Base-by-base conservation (phyloP, 129 eudicot genomes). In the Pseudognaphalium luteoalbum region DNA sequence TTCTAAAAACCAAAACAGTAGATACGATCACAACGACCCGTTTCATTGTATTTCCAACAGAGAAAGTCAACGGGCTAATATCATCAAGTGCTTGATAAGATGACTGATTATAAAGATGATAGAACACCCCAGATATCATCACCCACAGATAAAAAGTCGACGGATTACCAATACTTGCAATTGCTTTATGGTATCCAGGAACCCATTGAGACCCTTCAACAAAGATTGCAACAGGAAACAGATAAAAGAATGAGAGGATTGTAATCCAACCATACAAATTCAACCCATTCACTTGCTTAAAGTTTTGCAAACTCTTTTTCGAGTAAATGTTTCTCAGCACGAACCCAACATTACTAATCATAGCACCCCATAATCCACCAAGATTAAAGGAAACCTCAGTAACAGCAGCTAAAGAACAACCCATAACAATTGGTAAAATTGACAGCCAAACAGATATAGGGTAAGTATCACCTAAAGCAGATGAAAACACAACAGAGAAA, bases 201-300 rank as follows among this genome's bases (percentile, higher is more conserved):
- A 91, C 76, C 98, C 98, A 94, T 51, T 94, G 97, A 73, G 97
- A 87, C 65, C 98, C 98, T 78, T 94, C 98, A 52, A 94, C 97
- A 29, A 78, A 91, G 7, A 91, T 70, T 14, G 98, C 98, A 68
- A 91, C 98, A 0, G 98, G 98, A 60, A 94, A 88, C 21, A 94
- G 85, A 68, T 94, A 94, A 71, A 89, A 37, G 62, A 91, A 83
- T 3, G 97, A 94, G 52, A 94, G 44, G 61, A 94, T 91, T 35
- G 83, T 91, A 73, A 94, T 94, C 90, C 89, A 88, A 33, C 98
- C 98, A 76, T 94, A 94, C 71, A 94, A 52, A 81, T 94, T 94
- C 90, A 94, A 76, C 12, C 98, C 98, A 68, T 94, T 86, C n/a
- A 94, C 98, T 71, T 94, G 91, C 78, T 91, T 94, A 71, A 94